Base-by-base conservation (phyloP, 805 yeast genomes). In the Saturnispora hagleri region DNA sequence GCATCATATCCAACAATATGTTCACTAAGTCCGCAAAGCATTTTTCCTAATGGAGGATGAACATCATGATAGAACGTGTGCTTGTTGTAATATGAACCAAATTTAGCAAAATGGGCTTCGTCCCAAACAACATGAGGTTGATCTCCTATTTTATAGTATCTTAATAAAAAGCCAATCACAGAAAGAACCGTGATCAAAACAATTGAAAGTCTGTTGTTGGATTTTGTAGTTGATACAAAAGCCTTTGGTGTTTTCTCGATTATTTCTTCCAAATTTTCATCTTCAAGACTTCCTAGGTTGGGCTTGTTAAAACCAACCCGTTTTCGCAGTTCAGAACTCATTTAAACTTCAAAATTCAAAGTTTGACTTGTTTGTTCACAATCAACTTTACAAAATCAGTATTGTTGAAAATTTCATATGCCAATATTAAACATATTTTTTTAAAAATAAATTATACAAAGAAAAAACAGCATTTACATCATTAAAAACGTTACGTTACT, bases 61-160 rank as follows among this genome's bases (percentile, higher is more conserved):
- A 86, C 95, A 69, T 86, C 95, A 60, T 82, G 88, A 61, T 86
- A 86, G 63, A 86, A 85, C 60, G 86, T 89, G 62, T 82, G 89
- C 65, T 82, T 77, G 57, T 85, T 69, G 66, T 86, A 86, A 61
- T 85, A 81, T 3, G 91, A 82, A 44, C 95, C 95, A 64, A 86
- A 86, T 64, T 84, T 85, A 43, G 93, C 95, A 68, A 91, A 91
- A 72, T 90, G 97, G 41, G 97, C 97, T 66, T 89, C 97, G 70
- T 89, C 97, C 97, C 97, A 90, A 24, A 93, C 93, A 31, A 93
- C 97, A 51, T 77, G 74, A 52, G 77, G 73, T 55, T 88, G 86
- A 52, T 76, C 73, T 51, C 86, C 85, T 58, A 91, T 84, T 55
- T 76, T 73, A 70, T 86, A 82, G 10, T 42, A 20, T 24, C 51